These are phyloP conservation scores for Aspergillus intermedius DNA, from an alignment of 2,329 filamentous ascomycete genomes.

Conservation along the genomic window DNA sequence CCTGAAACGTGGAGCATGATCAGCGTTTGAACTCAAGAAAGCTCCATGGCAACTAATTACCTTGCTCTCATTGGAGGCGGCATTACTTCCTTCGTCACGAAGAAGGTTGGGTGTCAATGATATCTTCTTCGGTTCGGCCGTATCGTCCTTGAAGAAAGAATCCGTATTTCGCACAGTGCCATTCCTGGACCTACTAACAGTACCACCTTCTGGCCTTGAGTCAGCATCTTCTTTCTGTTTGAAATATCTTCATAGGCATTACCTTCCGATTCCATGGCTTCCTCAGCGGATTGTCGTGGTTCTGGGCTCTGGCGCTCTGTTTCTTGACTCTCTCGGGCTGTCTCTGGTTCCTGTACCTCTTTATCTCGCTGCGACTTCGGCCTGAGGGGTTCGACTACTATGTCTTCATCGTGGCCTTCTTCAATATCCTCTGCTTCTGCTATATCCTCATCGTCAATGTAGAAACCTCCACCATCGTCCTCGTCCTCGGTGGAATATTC, in stretches of 20 bases:
- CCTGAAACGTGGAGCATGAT: conserved; percentile 36
- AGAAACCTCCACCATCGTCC: conserved; percentile 43
- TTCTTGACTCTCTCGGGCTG: conserved; percentile 17
- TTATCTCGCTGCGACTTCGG: conserved; percentile 36
- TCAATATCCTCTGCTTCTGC: conserved; percentile 27
- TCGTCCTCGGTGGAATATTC: conserved; percentile 82
- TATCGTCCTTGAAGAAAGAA: conserved; percentile 96
- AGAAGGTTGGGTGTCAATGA: conserved; percentile 89
- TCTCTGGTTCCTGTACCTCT: conserved; percentile 19
- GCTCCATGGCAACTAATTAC: conserved; percentile 16
- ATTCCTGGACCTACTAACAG: conserved; percentile 60
- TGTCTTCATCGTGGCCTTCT: conserved; percentile 30
- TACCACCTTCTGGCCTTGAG: conserved; percentile 19
- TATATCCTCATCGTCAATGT: conserved; percentile 43
- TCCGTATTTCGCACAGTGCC: conserved; percentile 86
- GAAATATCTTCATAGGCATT: conserved; percentile 7
- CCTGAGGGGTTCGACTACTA: conserved; percentile 40
- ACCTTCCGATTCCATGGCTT: conserved; percentile 52
- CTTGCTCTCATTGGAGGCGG: conserved; percentile 23
- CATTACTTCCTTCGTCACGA: conserved; percentile 59
- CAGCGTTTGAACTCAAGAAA: conserved; percentile 3
- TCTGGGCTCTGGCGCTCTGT: conserved; percentile 29
- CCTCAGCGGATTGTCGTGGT: conserved; percentile 54
- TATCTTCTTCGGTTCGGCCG: conserved; percentile 92
- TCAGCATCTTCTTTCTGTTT: conserved; percentile 9